Evolutionary conservation across 2,329 filamentous ascomycete species (phyloP), one percentile per base, ranked within the genome.

Genomic region (Mycocentrospora acerina): DNA sequence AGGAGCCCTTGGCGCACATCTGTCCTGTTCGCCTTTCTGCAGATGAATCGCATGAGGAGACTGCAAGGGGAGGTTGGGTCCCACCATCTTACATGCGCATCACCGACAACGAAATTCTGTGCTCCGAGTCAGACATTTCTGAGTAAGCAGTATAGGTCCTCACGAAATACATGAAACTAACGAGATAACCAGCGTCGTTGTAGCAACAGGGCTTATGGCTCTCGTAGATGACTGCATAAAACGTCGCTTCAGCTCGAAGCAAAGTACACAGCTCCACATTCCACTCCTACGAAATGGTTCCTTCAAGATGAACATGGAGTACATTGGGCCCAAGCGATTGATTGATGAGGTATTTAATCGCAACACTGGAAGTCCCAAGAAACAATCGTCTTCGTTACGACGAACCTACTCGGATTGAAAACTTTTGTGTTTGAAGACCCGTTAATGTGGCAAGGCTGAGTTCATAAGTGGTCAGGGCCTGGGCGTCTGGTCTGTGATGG

Each of bases 141-240:
- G 90, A 96, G 89, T 94, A 81, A 79, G 82, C 79, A 32, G 32
- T 25, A 35, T 17, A 29, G 29, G 22, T 17, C 29, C 16, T 26
- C 28, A 27, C 12, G 12, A 26, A 16, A 7, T 19, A 18, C 17
- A 3, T 22, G 32, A 13, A 19, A 44, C 55, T 64, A 41, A 64
- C 29, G 12, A 24, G 14, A 24, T n/a, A 30, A 32, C 27, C 52
- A 95, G 90, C 66, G 85, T 95, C 50, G 85, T 97, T 48, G 79
- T 97, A 47, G 82, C 90, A 31, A 93, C 90, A n/a, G 91, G 91
- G 16, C 79, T 97, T 53, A 83, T 95, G 55, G 82, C 87, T 7
- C 80, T 97, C 29, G 85, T 94, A 35, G 91, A 97, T 61, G 89
- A 97, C 70, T 88, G 83, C 71, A 95, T 97, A 73, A 87, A 88